Percentiles rank a stretch among this genome's conserved stretches.
These are phyloP conservation scores for Petunia secreta DNA, from an alignment of 257 asterid genomes.

Conservation along the genomic window DNA sequence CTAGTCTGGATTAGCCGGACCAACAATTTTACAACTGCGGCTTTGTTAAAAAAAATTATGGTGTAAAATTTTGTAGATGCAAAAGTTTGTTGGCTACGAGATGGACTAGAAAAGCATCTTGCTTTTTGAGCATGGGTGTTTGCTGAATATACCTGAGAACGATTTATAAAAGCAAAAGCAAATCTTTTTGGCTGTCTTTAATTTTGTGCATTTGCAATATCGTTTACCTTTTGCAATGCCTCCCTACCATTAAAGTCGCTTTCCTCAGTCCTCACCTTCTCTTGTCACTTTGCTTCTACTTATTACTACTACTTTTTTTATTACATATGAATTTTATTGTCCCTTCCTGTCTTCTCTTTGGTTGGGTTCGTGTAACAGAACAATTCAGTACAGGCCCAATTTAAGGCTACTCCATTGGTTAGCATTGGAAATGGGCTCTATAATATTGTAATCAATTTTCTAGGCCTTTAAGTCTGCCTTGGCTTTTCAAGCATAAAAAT, in stretches of 20 bases:
- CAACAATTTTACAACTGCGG: too few relatives aligned
- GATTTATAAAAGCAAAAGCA: not conserved
- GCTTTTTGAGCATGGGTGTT: not conserved
- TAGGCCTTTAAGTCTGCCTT: too few relatives aligned
- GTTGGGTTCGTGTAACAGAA: not conserved
- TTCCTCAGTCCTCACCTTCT: not conserved
- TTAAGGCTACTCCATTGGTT: too few relatives aligned
- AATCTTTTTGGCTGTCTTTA: not conserved
- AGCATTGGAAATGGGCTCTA: too few relatives aligned
- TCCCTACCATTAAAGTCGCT: not conserved
- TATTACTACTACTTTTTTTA: not conserved
- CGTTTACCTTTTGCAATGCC: not conserved
- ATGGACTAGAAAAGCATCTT: not conserved
- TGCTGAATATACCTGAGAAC: not conserved
- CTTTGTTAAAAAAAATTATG: too few relatives aligned
- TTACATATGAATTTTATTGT: not conserved
- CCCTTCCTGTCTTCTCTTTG: not conserved
- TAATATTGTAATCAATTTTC: too few relatives aligned
- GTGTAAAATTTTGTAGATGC: not conserved
- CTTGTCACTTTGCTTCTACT: not conserved
- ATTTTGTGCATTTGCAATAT: not conserved
- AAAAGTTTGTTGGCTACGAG: conserved; percentile 11
- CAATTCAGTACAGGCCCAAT: too few relatives aligned
- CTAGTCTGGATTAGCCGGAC: too few relatives aligned
- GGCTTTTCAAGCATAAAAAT: too few relatives aligned